These are phyloP conservation scores for Suhomyces bribrorum DNA, from an alignment of 1,139 yeast genomes.

Conservation along the genomic window DNA sequence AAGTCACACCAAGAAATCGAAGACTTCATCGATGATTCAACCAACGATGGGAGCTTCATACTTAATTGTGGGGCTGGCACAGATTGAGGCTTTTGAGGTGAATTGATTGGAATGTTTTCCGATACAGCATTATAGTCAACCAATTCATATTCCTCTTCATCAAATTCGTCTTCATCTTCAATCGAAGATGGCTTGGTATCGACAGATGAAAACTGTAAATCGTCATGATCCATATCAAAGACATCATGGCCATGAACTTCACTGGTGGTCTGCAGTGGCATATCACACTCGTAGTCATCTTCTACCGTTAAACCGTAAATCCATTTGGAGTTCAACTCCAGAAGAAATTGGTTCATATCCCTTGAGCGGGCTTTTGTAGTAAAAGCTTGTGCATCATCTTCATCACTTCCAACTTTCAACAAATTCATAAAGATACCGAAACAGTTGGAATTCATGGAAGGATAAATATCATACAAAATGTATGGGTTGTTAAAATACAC, in stretches of 20 bases:
- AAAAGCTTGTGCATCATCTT: conserved; percentile 32
- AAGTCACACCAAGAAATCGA: conserved; percentile 40
- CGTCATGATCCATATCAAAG: conserved; percentile 38
- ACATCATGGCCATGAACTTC: conserved; percentile 17
- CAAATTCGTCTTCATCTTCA: conserved; percentile 11
- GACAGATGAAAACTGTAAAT: conserved; percentile 14
- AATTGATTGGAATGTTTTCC: conserved; percentile 12
- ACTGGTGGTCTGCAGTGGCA: conserved; percentile 6
- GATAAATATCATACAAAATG: conserved; percentile 44
- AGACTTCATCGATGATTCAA: conserved; percentile 31
- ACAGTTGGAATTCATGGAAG: conserved; percentile 41
- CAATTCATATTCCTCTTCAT: conserved; percentile 14
- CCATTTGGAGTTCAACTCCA: conserved; percentile 32
- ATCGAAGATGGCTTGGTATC: conserved; percentile 13
- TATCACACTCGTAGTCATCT: conserved; percentile 27
- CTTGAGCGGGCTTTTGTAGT: conserved; percentile 29
- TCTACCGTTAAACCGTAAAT: conserved; percentile 38
- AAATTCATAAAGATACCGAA: conserved; percentile 36
- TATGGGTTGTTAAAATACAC: conserved; percentile 34
- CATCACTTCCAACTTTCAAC: conserved; percentile 35
- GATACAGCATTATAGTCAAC: conserved; percentile 13
- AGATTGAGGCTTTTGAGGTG: conserved; percentile 8
- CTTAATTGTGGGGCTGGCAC: conserved; percentile 5
- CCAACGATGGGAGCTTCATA: conserved; percentile 30
- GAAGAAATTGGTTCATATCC: conserved; percentile 30